phyloP scores from a whole-genome alignment of 257 asterid genomes.

The Nicotiana tabacum region DNA sequence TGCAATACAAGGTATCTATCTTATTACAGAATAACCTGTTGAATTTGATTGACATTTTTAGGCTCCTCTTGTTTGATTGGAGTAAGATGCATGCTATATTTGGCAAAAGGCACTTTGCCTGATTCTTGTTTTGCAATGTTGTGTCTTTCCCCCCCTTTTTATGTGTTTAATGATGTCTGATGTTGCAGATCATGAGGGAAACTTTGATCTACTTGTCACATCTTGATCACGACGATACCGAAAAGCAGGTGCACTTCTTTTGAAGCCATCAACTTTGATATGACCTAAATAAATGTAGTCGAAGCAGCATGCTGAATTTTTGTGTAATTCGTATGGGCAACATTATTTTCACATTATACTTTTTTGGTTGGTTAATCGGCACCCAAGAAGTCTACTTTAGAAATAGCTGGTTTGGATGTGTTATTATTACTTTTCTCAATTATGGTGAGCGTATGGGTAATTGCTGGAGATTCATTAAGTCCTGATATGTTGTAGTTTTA shows the following conservation, averaged over 20 bases:
- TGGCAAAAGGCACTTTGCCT: neutral
- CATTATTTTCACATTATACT: neutral
- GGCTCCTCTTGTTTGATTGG: neutral
- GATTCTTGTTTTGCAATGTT: neutral
- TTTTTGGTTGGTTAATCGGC: neutral
- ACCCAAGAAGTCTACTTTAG: neutral
- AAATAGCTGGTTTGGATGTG: neutral
- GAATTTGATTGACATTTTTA: neutral
- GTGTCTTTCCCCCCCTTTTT: neutral
- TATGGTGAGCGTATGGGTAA: neutral
- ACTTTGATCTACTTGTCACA: slow-evolving; percentile 92
- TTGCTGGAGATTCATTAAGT: neutral
- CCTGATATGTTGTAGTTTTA: neutral
- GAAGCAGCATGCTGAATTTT: neutral
- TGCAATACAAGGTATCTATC: slow-evolving; percentile 79
- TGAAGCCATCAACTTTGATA: neutral
- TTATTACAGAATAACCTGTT: neutral
- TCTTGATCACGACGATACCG: slow-evolving; percentile 98
- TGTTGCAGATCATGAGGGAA: slow-evolving; percentile 93
- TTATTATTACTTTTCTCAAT: neutral
- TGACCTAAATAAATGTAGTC: neutral
- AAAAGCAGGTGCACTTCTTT: slow-evolving; percentile 63
- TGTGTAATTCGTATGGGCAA: neutral
- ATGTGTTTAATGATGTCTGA: slow-evolving; percentile 12
- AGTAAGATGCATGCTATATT: neutral